A percentile compares a stretch with the other conserved stretches of the same genome.
phyloP scores from a whole-genome alignment of 2,329 filamentous ascomycete species.

The Meredithiella fracta region DNA sequence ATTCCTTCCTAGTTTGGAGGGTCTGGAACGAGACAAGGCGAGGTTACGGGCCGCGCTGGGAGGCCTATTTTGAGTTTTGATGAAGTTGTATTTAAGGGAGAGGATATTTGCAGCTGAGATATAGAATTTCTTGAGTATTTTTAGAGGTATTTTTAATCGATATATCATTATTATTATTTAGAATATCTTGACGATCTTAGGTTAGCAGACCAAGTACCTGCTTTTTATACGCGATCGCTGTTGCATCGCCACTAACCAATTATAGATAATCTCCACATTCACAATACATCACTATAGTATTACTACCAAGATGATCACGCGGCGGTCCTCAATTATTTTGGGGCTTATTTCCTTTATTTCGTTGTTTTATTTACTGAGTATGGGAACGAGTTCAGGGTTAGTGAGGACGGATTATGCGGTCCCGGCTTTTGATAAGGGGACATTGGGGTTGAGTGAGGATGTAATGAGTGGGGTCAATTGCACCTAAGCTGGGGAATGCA shows the following conservation, averaged over 20 bases:
- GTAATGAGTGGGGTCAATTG: conserved; percentile 55
- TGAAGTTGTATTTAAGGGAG: too few relatives aligned
- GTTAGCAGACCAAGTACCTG: too few relatives aligned
- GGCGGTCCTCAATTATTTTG: conserved; percentile 36
- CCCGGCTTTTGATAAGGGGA: conserved; percentile 24
- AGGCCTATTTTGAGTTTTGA: too few relatives aligned
- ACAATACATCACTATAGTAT: background rate
- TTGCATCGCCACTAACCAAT: background rate
- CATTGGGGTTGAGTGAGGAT: conserved; percentile 24
- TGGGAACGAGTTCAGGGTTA: conserved; percentile 13
- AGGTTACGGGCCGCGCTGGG: too few relatives aligned
- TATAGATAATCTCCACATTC: background rate
- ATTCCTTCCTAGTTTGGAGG: too few relatives aligned
- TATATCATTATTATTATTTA: background rate
- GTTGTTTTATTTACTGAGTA: conserved; percentile 39
- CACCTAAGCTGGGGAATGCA: conserved; percentile 67
- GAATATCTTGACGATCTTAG: too few relatives aligned
- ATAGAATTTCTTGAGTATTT: background rate
- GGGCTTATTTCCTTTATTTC: conserved; percentile 39
- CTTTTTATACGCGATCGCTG: too few relatives aligned
- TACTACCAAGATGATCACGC: conserved; percentile 27
- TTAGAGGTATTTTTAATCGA: background rate
- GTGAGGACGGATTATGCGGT: conserved; percentile 5
- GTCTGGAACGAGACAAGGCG: too few relatives aligned
- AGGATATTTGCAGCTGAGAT: too few relatives aligned